Evolutionary conservation across 2,329 filamentous ascomycete species (phyloP).

Genomic region (Cladosporium velox): DNA sequence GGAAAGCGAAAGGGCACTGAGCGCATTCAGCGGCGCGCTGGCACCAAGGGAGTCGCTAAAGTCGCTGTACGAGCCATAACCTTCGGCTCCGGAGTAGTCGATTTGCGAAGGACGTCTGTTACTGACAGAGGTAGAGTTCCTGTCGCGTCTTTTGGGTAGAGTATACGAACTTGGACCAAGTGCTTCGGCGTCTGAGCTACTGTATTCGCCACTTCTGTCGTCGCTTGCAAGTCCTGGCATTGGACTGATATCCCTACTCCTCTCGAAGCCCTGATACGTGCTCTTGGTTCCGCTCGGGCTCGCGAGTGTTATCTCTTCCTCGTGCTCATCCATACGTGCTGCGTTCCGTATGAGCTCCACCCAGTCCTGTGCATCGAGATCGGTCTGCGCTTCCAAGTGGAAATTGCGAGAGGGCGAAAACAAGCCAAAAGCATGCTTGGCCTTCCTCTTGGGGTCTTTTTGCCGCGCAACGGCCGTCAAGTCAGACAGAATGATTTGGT

Average conservation of each 20-base stretch:
- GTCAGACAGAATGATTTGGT: constrained; percentile 85
- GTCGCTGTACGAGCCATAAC: constrained; percentile 77
- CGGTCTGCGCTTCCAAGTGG: constrained; percentile 76
- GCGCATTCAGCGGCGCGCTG: constrained; percentile 36
- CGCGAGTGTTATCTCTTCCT: constrained; percentile 76
- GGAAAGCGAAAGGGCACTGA: constrained; percentile 38
- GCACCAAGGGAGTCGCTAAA: constrained; percentile 58
- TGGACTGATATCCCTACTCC: constrained; percentile 35
- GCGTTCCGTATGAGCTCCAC: constrained; percentile 76
- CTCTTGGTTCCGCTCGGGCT: constrained; percentile 61
- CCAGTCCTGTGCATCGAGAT: constrained; percentile 81
- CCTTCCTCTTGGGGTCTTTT: constrained; percentile 84
- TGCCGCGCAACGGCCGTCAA: constrained; percentile 87
- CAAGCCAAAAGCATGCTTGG: constrained; percentile 84
- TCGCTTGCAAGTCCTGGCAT: constrained; percentile 1
- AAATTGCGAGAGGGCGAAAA: constrained; percentile 91
- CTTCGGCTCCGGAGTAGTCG: constrained; percentile 62
- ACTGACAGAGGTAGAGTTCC: constrained; percentile 35
- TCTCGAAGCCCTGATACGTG: constrained; percentile 47
- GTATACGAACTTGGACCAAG: constrained; percentile 22
- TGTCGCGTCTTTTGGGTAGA: constrained; percentile 33
- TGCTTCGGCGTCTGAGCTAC: constrained; percentile 49
- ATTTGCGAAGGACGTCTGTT: constrained; percentile 62
- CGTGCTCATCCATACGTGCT: constrained; percentile 83
- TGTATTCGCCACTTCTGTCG: constrained; percentile 35